A percentile compares a stretch with the other conserved stretches of the same genome.
These are phyloP conservation scores for Primulina tabacum DNA, from an alignment of 257 asterid species.

Conservation along the genomic window DNA sequence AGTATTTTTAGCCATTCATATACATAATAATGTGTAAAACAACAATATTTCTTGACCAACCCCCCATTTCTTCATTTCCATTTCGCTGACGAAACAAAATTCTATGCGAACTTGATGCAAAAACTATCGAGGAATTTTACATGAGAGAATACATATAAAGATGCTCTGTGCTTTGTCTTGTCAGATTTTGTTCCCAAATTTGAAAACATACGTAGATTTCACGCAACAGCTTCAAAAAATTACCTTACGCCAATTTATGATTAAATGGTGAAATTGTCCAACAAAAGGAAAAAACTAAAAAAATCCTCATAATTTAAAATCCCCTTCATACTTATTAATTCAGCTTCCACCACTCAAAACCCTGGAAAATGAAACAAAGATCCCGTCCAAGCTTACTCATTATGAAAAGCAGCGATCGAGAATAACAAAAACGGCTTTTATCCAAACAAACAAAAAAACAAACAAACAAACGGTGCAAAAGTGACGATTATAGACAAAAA, in stretches of 20 bases:
- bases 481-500: background rate
- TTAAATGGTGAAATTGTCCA: background rate
- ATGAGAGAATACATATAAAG: conserved; percentile 28
- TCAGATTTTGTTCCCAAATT: conserved; percentile 38
- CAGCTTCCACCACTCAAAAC: conserved; percentile 5
- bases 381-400: conserved; percentile 1
- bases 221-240: conserved; percentile 24
- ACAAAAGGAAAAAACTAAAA: background rate
- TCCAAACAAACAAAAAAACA: conserved; percentile 5
- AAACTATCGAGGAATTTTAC: conserved; percentile 24
- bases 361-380: background rate
- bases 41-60: conserved; percentile 32
- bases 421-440: background rate
- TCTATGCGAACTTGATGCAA: conserved; percentile 29
- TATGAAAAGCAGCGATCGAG: background rate
- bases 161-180: conserved; percentile 27
- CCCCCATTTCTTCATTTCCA: conserved; percentile 10
- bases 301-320: background rate
- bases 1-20: conserved; percentile 14
- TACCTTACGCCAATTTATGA: background rate
- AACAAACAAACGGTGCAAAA: background rate
- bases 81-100: conserved; percentile 25
- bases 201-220: conserved; percentile 26
- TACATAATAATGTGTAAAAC: conserved; percentile 10
- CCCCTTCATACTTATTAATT: background rate